A percentile compares a stretch with the other conserved stretches of the same genome.
These are phyloP conservation scores for Lathyrus tuberosus DNA, from an alignment of 306 rosid species.

Conservation along the genomic window DNA sequence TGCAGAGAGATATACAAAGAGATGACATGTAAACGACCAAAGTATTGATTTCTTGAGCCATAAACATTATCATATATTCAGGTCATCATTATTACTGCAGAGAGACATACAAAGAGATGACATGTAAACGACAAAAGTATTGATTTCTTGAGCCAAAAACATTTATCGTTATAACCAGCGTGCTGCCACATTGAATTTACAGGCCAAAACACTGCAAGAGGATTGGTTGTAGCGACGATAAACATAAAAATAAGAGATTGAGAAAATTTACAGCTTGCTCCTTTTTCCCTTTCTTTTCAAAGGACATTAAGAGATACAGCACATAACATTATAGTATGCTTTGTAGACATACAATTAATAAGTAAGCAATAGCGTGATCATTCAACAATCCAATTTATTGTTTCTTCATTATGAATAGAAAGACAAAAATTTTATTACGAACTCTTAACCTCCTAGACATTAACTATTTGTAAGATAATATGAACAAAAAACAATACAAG, in stretches of 20 bases:
- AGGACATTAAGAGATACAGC: not conserved
- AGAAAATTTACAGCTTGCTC: constrained; percentile 11
- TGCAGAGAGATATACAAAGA: no score
- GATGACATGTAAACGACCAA: no score
- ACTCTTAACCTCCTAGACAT: constrained; percentile 24
- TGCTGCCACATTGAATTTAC: not conserved
- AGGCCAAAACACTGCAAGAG: constrained; percentile 6
- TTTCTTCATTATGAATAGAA: constrained; percentile 18
- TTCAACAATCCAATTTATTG: constrained; percentile 24
- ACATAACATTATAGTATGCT: not conserved
- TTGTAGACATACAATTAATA: not conserved
- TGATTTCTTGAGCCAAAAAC: constrained; percentile 11
- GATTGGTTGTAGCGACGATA: constrained; percentile 1
- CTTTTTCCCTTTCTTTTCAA: constrained; percentile 18
- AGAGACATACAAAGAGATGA: no score
- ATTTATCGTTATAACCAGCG: not conserved
- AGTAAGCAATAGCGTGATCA: constrained; percentile 10
- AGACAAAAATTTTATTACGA: constrained; percentile 7
- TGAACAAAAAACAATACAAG: constrained; percentile 11
- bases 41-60: no score
- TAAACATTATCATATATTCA: no score
- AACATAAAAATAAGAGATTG: constrained; percentile 2
- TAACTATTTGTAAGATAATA: constrained; percentile 15
- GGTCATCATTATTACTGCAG: no score
- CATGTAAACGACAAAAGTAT: not conserved